Conservation (phyloP, 2,329 filamentous ascomycete genomes). For the Colletotrichum sp. region DNA sequence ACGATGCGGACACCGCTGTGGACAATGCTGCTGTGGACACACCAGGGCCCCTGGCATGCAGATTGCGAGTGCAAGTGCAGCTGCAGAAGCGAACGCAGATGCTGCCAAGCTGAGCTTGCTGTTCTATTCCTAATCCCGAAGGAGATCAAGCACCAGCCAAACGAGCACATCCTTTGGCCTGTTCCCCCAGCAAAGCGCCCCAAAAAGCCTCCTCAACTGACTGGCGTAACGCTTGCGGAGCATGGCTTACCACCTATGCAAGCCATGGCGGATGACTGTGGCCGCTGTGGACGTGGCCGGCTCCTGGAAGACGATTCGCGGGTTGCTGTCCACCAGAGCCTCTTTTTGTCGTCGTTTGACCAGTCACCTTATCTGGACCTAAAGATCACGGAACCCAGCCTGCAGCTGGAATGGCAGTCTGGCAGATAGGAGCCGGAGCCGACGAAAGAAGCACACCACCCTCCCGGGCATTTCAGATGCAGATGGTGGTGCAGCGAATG, state of each 20-base stretch:
- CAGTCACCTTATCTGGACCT: not conserved
- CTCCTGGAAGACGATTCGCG: not conserved
- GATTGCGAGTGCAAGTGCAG: not conserved
- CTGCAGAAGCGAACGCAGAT: not conserved
- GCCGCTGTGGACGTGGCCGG: not conserved
- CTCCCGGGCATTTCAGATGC: not conserved
- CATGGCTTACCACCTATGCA: not conserved
- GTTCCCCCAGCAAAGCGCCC: not conserved
- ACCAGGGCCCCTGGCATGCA: not conserved
- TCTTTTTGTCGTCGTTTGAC: not conserved
- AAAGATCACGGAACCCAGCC: not conserved
- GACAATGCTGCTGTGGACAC: not conserved
- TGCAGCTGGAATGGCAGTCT: not conserved
- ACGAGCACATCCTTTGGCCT: not conserved
- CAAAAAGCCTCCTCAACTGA: constrained; percentile 11
- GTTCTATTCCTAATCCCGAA: not conserved
- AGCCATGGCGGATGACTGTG: not conserved
- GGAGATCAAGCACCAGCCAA: not conserved
- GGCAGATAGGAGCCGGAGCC: not conserved
- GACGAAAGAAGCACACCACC: not conserved
- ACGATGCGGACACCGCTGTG: not conserved
- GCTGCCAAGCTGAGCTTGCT: not conserved
- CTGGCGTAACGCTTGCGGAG: constrained; percentile 13
- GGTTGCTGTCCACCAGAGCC: not conserved
- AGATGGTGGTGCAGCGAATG: not conserved